Base-by-base conservation (phyloP, 345 rosid species). In the Gynandropsis gynandra region DNA sequence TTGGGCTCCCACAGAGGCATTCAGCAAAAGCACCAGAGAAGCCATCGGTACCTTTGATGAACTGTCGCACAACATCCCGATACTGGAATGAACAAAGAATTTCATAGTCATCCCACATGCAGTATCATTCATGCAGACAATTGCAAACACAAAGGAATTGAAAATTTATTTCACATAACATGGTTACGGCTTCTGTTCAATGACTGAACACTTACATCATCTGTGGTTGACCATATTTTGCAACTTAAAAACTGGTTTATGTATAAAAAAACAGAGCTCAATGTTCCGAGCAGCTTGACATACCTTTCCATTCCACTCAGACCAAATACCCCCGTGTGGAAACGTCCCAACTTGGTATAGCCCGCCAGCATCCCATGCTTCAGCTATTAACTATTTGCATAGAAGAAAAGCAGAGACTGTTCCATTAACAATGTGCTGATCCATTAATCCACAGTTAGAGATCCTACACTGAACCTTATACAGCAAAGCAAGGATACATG, bases 241-340 rank as follows among this genome's bases (percentile, higher is more conserved):
- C n/a, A n/a, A n/a, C 29, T 24, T 5, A 5, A 24, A 5, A 24
- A 24, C 29, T 24, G 29, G 29, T 24, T 24, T 24, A 2, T 24
- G 2, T 24, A 34, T 41, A 39, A 35, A 11, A 51, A 44, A 14
- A 4, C 31, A 51, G 42, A 38, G 19, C 11, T 41, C 9, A 8
- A 21, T 47, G 7, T 14, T 41, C 12, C 19, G 7, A 43, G 41
- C 42, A 59, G 47, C 58, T 41, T 35, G 43, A 64, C 83, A 65
- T 44, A 89, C 98, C 96, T 90, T 90, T 52, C 98, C 98, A 65
- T 90, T 90, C 98, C 96, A 90, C 59, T 90, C 98, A 11, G 95
- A 90, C 98, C 98, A 87, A 52, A 84, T 74, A 52, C 85, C 77
- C 98, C 98, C 87, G 68, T 87, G 95, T 50, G 98, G 96, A 80